Base-by-base conservation (phyloP, 176 grass and related monocot genomes). In the Poa annua region DNA sequence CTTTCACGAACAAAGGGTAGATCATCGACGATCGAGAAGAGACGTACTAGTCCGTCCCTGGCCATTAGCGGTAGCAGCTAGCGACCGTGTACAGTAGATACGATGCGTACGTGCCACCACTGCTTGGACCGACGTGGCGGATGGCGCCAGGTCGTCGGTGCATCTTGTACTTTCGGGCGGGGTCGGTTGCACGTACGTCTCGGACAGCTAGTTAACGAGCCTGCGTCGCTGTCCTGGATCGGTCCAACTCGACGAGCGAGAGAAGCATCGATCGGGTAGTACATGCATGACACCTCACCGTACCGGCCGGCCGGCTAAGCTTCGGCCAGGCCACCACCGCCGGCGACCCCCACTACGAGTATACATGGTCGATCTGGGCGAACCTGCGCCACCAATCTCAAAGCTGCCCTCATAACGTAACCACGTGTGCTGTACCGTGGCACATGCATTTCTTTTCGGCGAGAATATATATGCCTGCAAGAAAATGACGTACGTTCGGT, bases 151-250 rank as follows among this genome's bases (percentile, higher is more conserved):
- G 3, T 24, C 19, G n/a, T 0, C 7, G 21, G 20, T 57, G 36
- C 32, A 81, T 80, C 57, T 3, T 41, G 85, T 33, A 74, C 85
- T 75, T 76, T 81, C 56, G 60, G 20, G 10, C 20, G n/a, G 5
- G 51, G 21, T 55, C 76, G 60, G 69, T 88, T 80, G 75, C 19
- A 84, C 76, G 86, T 88, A 80, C 25, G 81, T 22, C 33, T 84
- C 81, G 59, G 52, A 49, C 33, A 79, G 59, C 59, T 60, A 38
- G 4, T 2, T 1, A 12, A 17, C 1, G 19, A 63, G 24, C 39
- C 54, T 5, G 35, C 48, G 72, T 70, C 19, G 51, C 85, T 87
- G 29, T 83, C 64, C 22, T 3, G 35, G 8, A 44, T 10, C 41
- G 41, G 41, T 8, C 33, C 63, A 12, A 21, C 59, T 66, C 35